Evolutionary conservation across 306 rosid genomes (phyloP).

Genomic region (Astragalus glycyphyllos): DNA sequence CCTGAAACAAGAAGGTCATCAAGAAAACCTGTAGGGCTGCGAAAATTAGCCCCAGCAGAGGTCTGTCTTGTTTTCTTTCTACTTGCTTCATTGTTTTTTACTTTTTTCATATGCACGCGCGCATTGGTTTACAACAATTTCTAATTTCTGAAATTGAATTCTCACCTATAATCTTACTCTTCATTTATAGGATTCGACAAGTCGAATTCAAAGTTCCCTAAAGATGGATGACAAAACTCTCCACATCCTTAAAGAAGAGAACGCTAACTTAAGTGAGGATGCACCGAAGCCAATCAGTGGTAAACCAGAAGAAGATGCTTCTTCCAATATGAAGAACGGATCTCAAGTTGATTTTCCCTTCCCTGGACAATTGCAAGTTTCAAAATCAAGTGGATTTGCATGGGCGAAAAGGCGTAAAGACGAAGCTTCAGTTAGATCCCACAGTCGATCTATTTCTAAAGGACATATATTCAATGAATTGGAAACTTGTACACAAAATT

Average conservation of each 20-base stretch:
- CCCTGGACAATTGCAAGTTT: constrained; percentile 89
- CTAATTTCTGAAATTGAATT: constrained; percentile 20
- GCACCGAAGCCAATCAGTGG: constrained; percentile 56
- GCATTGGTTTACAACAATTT: neutral
- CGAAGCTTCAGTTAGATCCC: constrained; percentile 64
- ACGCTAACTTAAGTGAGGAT: constrained; percentile 43
- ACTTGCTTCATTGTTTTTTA: constrained; percentile 23
- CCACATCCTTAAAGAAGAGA: constrained; percentile 58
- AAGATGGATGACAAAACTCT: constrained; percentile 51
- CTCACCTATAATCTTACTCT: constrained; percentile 32
- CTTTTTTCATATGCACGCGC: neutral
- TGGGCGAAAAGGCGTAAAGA: constrained; percentile 97
- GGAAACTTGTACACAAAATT: constrained; percentile 58
- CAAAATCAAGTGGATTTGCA: constrained; percentile 95
- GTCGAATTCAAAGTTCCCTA: constrained; percentile 50
- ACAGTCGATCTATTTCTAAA: constrained; percentile 78
- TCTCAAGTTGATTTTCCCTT: constrained; percentile 90
- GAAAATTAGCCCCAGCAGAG: constrained; percentile 86
- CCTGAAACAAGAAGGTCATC: constrained; percentile 75
- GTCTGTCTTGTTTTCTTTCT: constrained; percentile 50
- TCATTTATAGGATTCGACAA: constrained; percentile 64
- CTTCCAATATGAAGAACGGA: constrained; percentile 69
- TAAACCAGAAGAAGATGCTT: constrained; percentile 77
- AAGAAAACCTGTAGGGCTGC: constrained; percentile 73
- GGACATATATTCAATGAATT: constrained; percentile 67